Conservation (phyloP, 129 eudicot genomes). For the Pseudognaphalium luteoalbum region DNA sequence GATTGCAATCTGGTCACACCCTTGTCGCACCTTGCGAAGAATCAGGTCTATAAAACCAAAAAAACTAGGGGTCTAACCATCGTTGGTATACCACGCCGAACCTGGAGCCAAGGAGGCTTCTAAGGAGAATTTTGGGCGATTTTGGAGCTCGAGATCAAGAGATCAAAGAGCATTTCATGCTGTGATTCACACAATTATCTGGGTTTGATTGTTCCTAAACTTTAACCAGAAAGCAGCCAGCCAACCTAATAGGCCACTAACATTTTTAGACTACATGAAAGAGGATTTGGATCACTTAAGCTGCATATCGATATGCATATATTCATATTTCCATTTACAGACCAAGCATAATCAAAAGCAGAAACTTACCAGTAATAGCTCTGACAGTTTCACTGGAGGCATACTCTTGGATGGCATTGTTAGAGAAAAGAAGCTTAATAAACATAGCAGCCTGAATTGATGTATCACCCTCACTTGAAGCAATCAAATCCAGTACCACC, state of each 20-base stretch:
- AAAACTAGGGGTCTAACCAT: no score
- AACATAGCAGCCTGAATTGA: conserved; percentile 97
- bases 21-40: no score
- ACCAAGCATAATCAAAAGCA: conserved; percentile 7
- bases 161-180: no score
- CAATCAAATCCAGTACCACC: conserved; percentile 85
- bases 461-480: conserved; percentile 88
- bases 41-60: no score
- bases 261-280: neutral
- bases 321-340: conserved; percentile 2
- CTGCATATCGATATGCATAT: conserved; percentile 7
- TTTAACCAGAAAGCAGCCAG: neutral
- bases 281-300: neutral
- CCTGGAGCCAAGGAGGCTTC: no score
- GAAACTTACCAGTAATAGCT: conserved; percentile 82
- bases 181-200: neutral
- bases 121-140: no score
- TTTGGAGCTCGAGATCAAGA: no score
- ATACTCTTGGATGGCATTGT: conserved; percentile 94
- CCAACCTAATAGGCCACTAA: neutral
- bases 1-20: no score
- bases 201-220: neutral
- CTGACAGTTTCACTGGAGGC: conserved; percentile 99
- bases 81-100: no score
- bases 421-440: conserved; percentile 83